Evolutionary conservation across 495 filamentous ascomycete species (phyloP).

Genomic region (Podospora bellae-mahoneyi): DNA sequence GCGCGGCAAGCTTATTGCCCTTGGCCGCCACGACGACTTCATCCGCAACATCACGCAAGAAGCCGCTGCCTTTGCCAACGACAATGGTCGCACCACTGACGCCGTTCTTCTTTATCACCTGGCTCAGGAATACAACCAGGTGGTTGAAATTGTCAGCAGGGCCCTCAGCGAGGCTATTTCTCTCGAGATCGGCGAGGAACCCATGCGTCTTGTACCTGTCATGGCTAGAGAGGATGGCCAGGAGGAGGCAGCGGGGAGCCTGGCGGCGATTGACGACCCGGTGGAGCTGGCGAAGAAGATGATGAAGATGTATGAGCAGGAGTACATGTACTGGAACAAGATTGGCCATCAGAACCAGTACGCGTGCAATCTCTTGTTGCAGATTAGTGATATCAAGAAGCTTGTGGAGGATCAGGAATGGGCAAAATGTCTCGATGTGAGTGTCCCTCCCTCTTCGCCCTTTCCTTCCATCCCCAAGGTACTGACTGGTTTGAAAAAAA

Average conservation of each 20-base stretch:
- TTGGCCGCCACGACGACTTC: slow-evolving; percentile 76
- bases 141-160: slow-evolving; percentile 82
- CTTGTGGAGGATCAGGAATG: slow-evolving; percentile 67
- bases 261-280: slow-evolving; percentile 85
- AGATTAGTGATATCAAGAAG: slow-evolving; percentile 72
- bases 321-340: slow-evolving; percentile 67
- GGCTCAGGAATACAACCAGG: slow-evolving; percentile 88
- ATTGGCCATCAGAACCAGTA: slow-evolving; percentile 65
- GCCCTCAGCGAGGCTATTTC: slow-evolving; percentile 85
- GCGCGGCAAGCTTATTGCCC: slow-evolving; percentile 76
- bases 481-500: too few species aligned
- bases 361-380: slow-evolving; percentile 66
- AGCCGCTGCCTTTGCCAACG: slow-evolving; percentile 86
- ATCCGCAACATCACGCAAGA: slow-evolving; percentile 81
- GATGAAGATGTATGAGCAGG: slow-evolving; percentile 71
- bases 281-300: slow-evolving; percentile 73
- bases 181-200: slow-evolving; percentile 73
- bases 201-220: slow-evolving; percentile 70
- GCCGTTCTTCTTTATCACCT: slow-evolving; percentile 92
- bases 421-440: slow-evolving; percentile 78
- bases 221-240: slow-evolving; percentile 55
- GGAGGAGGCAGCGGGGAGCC: slow-evolving; percentile 45
- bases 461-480: slow-evolving; percentile 3
- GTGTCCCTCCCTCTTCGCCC: slow-evolving; percentile 35
- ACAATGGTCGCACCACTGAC: slow-evolving; percentile 87